Evolutionary conservation across 805 yeast genomes (phyloP).

Genomic region (Myxozyma vanderwaltii): DNA sequence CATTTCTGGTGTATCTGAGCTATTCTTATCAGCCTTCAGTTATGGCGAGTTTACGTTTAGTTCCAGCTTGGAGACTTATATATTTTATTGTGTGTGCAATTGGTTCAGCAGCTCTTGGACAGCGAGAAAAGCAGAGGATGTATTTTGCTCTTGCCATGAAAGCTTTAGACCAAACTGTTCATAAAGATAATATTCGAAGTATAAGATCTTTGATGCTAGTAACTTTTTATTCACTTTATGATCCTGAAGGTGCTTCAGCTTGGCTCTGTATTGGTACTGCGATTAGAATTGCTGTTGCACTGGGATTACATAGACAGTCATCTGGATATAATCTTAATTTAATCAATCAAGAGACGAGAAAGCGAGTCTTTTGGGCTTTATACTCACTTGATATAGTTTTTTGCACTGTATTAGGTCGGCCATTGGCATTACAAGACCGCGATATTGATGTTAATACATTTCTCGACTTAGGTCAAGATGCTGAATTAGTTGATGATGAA

Average conservation of each 20-base stretch:
- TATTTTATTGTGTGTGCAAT: constrained; percentile 22
- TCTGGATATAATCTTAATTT: constrained; percentile 16
- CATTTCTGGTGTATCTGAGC: constrained; percentile 19
- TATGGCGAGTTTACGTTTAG: constrained; percentile 1
- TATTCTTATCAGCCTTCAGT: constrained; percentile 20
- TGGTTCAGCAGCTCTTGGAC: constrained; percentile 25
- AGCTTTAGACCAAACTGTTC: background rate
- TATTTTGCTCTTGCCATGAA: constrained; percentile 18
- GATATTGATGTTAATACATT: constrained; percentile 47
- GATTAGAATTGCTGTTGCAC: constrained; percentile 37
- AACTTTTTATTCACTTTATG: constrained; percentile 36
- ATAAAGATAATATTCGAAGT: constrained; percentile 20
- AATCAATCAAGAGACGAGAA: constrained; percentile 36
- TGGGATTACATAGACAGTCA: constrained; percentile 37
- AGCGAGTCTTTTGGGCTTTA: constrained; percentile 37
- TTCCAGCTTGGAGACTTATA: constrained; percentile 20
- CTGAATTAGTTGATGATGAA: background rate
- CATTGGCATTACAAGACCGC: constrained; percentile 52
- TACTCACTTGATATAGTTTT: constrained; percentile 46
- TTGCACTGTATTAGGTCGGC: constrained; percentile 53
- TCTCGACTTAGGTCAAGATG: constrained; percentile 18
- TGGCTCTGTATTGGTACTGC: constrained; percentile 41
- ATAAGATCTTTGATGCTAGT: constrained; percentile 18
- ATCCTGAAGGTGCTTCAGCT: constrained; percentile 39
- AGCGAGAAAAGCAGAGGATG: constrained; percentile 14